Conservation (phyloP, 768 basidiomycete genomes). For the Sistotremastrum suecicum region DNA sequence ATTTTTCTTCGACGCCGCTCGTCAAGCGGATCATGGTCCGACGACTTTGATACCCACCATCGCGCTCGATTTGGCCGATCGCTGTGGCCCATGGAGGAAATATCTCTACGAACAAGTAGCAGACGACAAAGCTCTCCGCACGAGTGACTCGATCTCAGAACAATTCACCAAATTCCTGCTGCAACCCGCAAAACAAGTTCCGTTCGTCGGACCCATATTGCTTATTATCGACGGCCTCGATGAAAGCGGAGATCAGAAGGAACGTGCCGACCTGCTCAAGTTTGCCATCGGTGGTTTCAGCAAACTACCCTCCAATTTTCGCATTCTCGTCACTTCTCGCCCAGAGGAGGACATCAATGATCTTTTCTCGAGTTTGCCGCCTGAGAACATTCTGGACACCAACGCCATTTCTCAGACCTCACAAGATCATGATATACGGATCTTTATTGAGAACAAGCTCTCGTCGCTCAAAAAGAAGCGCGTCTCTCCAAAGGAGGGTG, state of each 20-base stretch:
- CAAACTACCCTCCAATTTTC: constrained; percentile 15
- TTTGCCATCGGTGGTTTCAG: constrained; percentile 8
- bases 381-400: no score
- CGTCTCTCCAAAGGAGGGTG: no score
- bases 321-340: constrained; percentile 20
- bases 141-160: constrained; percentile 1
- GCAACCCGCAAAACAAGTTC: constrained; percentile 1
- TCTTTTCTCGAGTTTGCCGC: no score
- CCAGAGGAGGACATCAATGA: constrained; percentile 15
- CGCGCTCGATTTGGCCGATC: constrained; percentile 15
- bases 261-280: constrained; percentile 7
- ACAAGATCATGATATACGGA: no score
- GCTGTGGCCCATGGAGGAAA: constrained; percentile 1
- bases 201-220: constrained; percentile 8
- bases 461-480: no score
- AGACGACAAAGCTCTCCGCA: constrained; percentile 1
- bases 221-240: constrained; percentile 24
- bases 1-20: constrained; percentile 18
- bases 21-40: constrained; percentile 9
- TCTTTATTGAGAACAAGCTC: no score
- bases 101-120: not conserved
- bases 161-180: constrained; percentile 11
- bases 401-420: no score
- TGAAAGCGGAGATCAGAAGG: constrained; percentile 14
- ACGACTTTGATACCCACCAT: constrained; percentile 19